Evolutionary conservation across 371 early-diverging fungal genomes (phyloP).

Genomic region (Zychaea mexicana): DNA sequence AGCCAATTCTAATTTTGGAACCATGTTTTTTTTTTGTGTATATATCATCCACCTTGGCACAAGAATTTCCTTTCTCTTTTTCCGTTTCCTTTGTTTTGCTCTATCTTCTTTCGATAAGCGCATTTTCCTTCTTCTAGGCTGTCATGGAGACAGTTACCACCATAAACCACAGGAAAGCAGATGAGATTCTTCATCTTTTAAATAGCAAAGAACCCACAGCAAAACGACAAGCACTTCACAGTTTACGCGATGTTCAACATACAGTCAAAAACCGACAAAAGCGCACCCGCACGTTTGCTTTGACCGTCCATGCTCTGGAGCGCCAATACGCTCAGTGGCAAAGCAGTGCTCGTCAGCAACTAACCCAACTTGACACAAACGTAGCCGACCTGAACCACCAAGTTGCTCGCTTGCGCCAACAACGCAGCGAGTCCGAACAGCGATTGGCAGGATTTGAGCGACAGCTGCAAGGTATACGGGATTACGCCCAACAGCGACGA

Average conservation of each 20-base stretch:
- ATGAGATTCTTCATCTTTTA: slow-evolving; percentile 4
- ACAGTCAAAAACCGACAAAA: slow-evolving; percentile 20
- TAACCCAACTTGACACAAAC: slow-evolving; percentile 3
- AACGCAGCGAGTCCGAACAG: slow-evolving; percentile 11
- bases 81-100: background rate
- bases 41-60: background rate
- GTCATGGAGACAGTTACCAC: slow-evolving; percentile 1
- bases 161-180: background rate
- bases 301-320: slow-evolving; percentile 16
- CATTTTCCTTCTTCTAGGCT: too few relatives aligned
- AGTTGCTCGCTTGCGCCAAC: slow-evolving; percentile 4
- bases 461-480: slow-evolving; percentile 14
- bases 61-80: background rate
- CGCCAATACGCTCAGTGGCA: slow-evolving; percentile 10
- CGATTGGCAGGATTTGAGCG: slow-evolving; percentile 6
- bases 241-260: slow-evolving; percentile 11
- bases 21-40: background rate
- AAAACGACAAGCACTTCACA: slow-evolving; percentile 8
- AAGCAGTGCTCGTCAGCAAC: background rate
- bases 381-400: slow-evolving; percentile 14
- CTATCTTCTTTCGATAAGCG: slow-evolving; percentile 1
- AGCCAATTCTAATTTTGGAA: background rate
- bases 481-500: slow-evolving; percentile 23
- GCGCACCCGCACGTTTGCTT: slow-evolving; percentile 10
- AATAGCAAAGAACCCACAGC: slow-evolving; percentile 5